phyloP scores from a whole-genome alignment of 192 early-diverging fungal genomes.

The Backusella mclennaniae region DNA sequence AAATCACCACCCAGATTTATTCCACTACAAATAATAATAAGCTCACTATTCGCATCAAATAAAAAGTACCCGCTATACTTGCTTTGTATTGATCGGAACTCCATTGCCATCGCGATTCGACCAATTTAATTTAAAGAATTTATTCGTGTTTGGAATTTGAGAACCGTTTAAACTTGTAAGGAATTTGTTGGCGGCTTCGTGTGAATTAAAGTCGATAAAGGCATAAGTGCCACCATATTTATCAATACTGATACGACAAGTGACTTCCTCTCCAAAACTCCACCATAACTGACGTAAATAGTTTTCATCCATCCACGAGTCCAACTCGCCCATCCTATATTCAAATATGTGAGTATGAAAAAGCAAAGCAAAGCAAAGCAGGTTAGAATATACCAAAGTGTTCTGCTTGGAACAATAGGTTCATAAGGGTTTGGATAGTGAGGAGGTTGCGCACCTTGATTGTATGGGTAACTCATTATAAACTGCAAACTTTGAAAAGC shows the following conservation, averaged over 20 bases:
- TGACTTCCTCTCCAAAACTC: slow-evolving; percentile 15
- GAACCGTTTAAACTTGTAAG: slow-evolving; percentile 1
- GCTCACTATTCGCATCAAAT: background rate
- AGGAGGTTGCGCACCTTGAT: background rate
- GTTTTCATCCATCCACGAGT: slow-evolving; percentile 20
- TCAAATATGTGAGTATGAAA: background rate
- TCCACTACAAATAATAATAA: background rate
- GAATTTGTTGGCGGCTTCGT: background rate
- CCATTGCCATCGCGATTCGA: slow-evolving; percentile 14
- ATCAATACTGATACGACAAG: slow-evolving; percentile 15
- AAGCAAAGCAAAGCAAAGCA: background rate
- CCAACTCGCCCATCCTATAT: slow-evolving; percentile 17
- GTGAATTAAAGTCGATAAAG: slow-evolving; percentile 15
- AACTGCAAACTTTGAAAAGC: background rate
- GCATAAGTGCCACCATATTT: slow-evolving; percentile 19
- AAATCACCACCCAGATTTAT: slow-evolving; percentile 2
- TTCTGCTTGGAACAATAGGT: background rate
- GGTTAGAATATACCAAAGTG: background rate
- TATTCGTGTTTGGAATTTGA: slow-evolving; percentile 13
- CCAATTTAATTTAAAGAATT: slow-evolving; percentile 16
- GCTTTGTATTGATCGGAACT: slow-evolving; percentile 4
- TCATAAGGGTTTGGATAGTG: background rate
- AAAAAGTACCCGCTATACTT: background rate
- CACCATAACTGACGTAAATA: slow-evolving; percentile 13
- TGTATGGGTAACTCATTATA: background rate